Percentiles rank a stretch among this genome's conserved stretches.
Evolutionary conservation across 2,329 filamentous ascomycete genomes (phyloP).

Genomic region (Neonectria sp.): DNA sequence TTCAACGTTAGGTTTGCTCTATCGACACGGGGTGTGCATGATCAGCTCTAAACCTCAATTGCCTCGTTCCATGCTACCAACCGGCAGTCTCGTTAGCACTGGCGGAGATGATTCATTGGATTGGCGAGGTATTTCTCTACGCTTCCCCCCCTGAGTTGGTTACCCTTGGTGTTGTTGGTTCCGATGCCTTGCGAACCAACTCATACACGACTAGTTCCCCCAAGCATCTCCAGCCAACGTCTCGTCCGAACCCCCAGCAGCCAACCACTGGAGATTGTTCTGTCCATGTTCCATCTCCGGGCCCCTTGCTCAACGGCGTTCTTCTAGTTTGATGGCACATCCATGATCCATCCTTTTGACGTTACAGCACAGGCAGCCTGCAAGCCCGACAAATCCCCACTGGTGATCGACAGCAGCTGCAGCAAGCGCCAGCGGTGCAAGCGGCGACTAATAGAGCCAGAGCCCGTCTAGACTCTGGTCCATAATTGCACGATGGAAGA

Average conservation of each 20-base stretch:
- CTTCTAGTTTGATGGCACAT: conserved; percentile 9
- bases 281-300: conserved; percentile 19
- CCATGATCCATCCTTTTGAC: neutral
- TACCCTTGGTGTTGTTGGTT: conserved; percentile 10
- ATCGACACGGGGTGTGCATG: conserved; percentile 19
- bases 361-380: conserved; percentile 5
- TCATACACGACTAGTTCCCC: neutral
- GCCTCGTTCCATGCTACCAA: conserved; percentile 15
- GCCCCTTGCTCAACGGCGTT: conserved; percentile 23
- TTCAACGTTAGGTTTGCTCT: neutral
- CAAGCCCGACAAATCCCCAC: conserved; percentile 11
- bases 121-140: neutral
- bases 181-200: neutral
- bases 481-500: neutral
- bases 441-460: neutral
- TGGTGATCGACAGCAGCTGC: conserved; percentile 26
- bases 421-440: conserved; percentile 8
- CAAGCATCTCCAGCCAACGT: neutral
- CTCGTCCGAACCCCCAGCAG: conserved; percentile 6
- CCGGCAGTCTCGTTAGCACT: conserved; percentile 1
- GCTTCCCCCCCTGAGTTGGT: neutral
- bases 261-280: neutral
- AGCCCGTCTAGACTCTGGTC: neutral
- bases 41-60: conserved; percentile 10
- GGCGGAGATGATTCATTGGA: neutral